These are phyloP conservation scores for Moesziomyces globuligerus DNA, from an alignment of 1,284 basidiomycete genomes.

Conservation along the genomic window DNA sequence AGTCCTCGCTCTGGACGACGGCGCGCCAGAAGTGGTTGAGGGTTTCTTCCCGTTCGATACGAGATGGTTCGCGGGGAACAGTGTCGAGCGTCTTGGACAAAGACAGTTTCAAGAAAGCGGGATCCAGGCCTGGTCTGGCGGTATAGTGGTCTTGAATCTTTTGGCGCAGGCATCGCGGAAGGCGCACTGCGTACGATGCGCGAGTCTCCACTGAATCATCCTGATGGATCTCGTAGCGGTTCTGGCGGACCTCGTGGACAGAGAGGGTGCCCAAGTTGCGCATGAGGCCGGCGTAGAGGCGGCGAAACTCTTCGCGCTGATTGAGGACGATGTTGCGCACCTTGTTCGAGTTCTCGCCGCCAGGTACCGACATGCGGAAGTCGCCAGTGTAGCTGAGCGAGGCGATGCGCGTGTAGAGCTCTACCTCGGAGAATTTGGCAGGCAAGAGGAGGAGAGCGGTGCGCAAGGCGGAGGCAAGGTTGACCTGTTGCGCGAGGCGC, in stretches of 20 bases:
- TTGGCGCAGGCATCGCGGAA: slow-evolving; percentile 54
- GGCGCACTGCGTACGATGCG: slow-evolving; percentile 46
- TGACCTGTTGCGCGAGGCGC: slow-evolving; percentile 89
- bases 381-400: slow-evolving; percentile 85
- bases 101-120: slow-evolving; percentile 55
- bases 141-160: slow-evolving; percentile 54
- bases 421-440: slow-evolving; percentile 76
- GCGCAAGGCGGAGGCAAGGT: slow-evolving; percentile 87
- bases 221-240: slow-evolving; percentile 50
- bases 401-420: slow-evolving; percentile 86
- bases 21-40: slow-evolving; percentile 52
- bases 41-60: slow-evolving; percentile 30
- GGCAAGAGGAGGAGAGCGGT: slow-evolving; percentile 77
- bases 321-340: slow-evolving; percentile 78
- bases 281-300: slow-evolving; percentile 78
- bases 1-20: slow-evolving; percentile 51
- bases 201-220: slow-evolving; percentile 47
- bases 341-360: slow-evolving; percentile 93
- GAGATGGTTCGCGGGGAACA: slow-evolving; percentile 21
- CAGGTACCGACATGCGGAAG: slow-evolving; percentile 86
- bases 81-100: slow-evolving; percentile 45
- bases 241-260: slow-evolving; percentile 36
- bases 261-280: slow-evolving; percentile 58
- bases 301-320: slow-evolving; percentile 83
- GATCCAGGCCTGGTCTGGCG: slow-evolving; percentile 42